These are phyloP conservation scores for Aspergillus glaucus DNA, from an alignment of 2,329 filamentous ascomycete genomes.

Conservation along the genomic window DNA sequence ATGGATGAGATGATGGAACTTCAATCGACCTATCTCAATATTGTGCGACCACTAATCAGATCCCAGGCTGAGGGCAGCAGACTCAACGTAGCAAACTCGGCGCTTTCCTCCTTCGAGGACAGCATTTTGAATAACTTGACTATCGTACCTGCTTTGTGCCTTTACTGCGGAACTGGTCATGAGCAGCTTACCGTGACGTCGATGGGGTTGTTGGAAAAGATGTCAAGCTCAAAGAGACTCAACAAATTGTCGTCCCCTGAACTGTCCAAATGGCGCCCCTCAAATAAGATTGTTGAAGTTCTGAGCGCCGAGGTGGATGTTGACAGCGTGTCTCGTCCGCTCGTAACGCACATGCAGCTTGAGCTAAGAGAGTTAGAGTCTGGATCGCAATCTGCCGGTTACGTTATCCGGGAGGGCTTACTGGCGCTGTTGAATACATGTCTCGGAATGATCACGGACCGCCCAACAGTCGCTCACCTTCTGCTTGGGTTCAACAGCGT, in stretches of 20 bases:
- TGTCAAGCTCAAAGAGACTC: slow-evolving; percentile 77
- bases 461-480: slow-evolving; percentile 83
- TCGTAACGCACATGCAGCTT: slow-evolving; percentile 61
- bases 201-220: slow-evolving; percentile 73
- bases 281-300: slow-evolving; percentile 83
- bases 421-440: slow-evolving; percentile 81
- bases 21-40: slow-evolving; percentile 84
- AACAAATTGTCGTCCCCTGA: slow-evolving; percentile 62
- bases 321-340: slow-evolving; percentile 68
- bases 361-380: slow-evolving; percentile 66
- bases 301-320: slow-evolving; percentile 75
- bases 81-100: slow-evolving; percentile 62
- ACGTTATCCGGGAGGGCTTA: slow-evolving; percentile 75
- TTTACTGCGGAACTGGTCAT: slow-evolving; percentile 81
- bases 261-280: slow-evolving; percentile 56
- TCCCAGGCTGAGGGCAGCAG: slow-evolving; percentile 55
- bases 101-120: slow-evolving; percentile 87
- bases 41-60: slow-evolving; percentile 74
- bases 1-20: slow-evolving; percentile 77
- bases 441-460: slow-evolving; percentile 64
- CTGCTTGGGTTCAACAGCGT: slow-evolving; percentile 81
- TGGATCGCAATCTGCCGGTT: slow-evolving; percentile 63
- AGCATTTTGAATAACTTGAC: slow-evolving; percentile 74
- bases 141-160: slow-evolving; percentile 73
- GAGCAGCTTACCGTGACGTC: slow-evolving; percentile 73